phyloP scores from a whole-genome alignment of 139 green algal species.

The Picochlorum sp. region DNA sequence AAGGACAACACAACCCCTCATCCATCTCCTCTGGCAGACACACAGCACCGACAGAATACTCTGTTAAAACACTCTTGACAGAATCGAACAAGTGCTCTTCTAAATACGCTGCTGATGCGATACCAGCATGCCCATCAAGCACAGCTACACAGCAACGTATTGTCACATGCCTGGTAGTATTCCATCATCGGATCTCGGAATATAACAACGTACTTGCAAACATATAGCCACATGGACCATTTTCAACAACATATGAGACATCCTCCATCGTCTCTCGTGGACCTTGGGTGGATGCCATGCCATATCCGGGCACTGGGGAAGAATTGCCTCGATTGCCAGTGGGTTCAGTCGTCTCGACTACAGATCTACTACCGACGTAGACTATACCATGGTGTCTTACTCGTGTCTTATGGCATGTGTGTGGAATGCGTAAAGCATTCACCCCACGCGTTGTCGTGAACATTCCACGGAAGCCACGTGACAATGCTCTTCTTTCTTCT shows the following conservation, averaged over 20 bases:
- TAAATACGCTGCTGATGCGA: conserved; percentile 48
- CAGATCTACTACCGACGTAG: too few species aligned
- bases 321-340: too few species aligned
- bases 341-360: too few species aligned
- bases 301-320: conserved; percentile 5
- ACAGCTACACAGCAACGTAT: conserved; percentile 30
- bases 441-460: too few species aligned
- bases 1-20: conserved; percentile 27
- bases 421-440: too few species aligned
- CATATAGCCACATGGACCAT: conserved; percentile 36
- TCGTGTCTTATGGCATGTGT: too few species aligned
- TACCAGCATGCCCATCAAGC: conserved; percentile 63
- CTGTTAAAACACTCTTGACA: conserved; percentile 26
- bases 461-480: too few species aligned
- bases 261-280: conserved; percentile 63
- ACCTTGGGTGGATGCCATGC: conserved; percentile 38
- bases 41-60: conserved; percentile 8
- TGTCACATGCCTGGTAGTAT: not conserved
- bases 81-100: conserved; percentile 44
- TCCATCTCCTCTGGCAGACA: conserved; percentile 6
- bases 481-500: too few species aligned
- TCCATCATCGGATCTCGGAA: not conserved
- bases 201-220: conserved; percentile 26
- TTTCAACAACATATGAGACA: conserved; percentile 23
- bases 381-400: too few species aligned